Evolutionary conservation across 1,284 basidiomycete species (phyloP).

Genomic region (Pseudozyma flocculosa): DNA sequence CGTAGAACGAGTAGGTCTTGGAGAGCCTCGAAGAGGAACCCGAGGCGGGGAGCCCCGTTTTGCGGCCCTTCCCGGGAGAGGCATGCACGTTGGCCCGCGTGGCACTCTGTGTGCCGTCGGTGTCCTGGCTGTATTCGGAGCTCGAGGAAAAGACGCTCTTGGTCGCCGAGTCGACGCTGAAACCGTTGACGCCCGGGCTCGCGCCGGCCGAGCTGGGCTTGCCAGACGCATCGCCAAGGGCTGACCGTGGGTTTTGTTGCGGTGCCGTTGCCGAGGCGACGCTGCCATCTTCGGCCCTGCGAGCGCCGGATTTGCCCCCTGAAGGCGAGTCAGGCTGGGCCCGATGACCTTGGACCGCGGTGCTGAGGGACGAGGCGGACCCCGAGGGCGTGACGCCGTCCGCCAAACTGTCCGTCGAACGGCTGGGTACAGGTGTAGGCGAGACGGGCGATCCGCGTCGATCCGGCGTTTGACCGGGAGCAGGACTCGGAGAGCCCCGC

Average conservation of each 20-base stretch:
- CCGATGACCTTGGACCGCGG: background rate
- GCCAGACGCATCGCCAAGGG: too few relatives aligned
- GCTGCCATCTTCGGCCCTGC: too few relatives aligned
- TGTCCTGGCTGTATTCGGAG: conserved; percentile 3
- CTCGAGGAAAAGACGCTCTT: background rate
- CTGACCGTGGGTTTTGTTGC: too few relatives aligned
- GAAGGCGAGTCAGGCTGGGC: too few relatives aligned
- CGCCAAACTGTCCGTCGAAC: background rate
- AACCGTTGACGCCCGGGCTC: background rate
- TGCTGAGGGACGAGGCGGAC: background rate
- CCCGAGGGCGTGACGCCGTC: background rate
- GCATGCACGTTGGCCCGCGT: background rate
- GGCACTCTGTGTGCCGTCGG: too few relatives aligned
- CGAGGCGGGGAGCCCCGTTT: conserved; percentile 4
- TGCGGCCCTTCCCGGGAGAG: background rate
- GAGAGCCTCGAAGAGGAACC: conserved; percentile 23
- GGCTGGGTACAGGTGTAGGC: too few relatives aligned
- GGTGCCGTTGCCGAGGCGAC: too few relatives aligned
- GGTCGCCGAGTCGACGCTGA: background rate
- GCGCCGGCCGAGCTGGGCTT: too few relatives aligned
- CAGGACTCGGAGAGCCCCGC: background rate
- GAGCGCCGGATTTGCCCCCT: background rate
- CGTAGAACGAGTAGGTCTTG: conserved; percentile 72
- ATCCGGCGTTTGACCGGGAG: background rate
- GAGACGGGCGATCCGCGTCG: background rate